These are phyloP conservation scores for Penicillium herquei DNA, from an alignment of 495 filamentous ascomycete genomes.

Conservation along the genomic window DNA sequence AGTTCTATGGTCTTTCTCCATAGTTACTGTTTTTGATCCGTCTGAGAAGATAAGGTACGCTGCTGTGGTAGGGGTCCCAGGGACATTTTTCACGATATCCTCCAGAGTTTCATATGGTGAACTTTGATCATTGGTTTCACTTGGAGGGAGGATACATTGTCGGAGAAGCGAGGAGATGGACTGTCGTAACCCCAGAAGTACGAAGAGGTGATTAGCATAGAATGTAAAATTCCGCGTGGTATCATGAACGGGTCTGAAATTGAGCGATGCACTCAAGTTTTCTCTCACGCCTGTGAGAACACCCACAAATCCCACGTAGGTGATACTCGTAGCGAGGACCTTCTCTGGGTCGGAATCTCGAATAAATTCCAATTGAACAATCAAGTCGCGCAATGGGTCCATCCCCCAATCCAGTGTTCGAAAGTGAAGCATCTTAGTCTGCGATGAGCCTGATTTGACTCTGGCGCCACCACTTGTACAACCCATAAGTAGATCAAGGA, in stretches of 20 bases:
- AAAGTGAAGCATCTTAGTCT: conserved; percentile 57
- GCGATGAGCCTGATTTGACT: conserved; percentile 14
- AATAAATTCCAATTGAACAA: conserved; percentile 60
- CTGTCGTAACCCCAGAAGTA: conserved; percentile 55
- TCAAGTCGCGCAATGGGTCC: conserved; percentile 53
- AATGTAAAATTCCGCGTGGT: conserved; percentile 38
- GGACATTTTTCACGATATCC: conserved; percentile 30
- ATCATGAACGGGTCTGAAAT: conserved; percentile 60
- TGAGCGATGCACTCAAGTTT: conserved; percentile 60
- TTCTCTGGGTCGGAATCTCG: conserved; percentile 23
- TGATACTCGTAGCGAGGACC: conserved; percentile 57
- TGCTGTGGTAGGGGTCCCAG: conserved; percentile 44
- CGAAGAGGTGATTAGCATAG: conserved; percentile 50
- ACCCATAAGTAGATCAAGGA: conserved; percentile 64
- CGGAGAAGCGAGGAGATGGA: conserved; percentile 57
- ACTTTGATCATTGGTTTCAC: neutral
- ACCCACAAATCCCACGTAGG: conserved; percentile 64
- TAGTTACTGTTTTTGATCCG: conserved; percentile 38
- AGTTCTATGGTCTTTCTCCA: conserved; percentile 58
- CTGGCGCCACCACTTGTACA: conserved; percentile 60
- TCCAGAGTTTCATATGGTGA: conserved; percentile 18
- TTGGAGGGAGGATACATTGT: conserved; percentile 35
- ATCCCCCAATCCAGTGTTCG: conserved; percentile 69
- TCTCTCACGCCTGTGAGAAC: conserved; percentile 58
- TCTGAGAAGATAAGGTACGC: conserved; percentile 60